These are phyloP conservation scores for Vitis vinifera DNA, from an alignment of 164 flowering plant species.

Conservation along the genomic window ASM3070453v1 NC_081809.1:6964501-6965000, in stretches of 20 bases:
- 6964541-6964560: background rate
- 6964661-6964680: background rate
- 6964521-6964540: conserved; percentile 5
- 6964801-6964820: background rate
- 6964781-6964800: conserved; percentile 20
- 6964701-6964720: conserved; percentile 16
- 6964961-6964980: too few relatives aligned
- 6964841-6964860: background rate
- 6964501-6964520: background rate
- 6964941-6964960: too few relatives aligned
- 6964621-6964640: conserved; percentile 13
- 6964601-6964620: conserved; percentile 18
- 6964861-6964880: too few relatives aligned
- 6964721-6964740: background rate
- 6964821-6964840: background rate
- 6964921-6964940: too few relatives aligned
- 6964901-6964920: background rate
- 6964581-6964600: conserved; percentile 5
- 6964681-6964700: background rate
- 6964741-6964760: background rate
- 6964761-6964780: conserved; percentile 15
- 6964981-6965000: too few relatives aligned
- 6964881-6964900: background rate
- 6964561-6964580: conserved; percentile 3
- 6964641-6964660: too few relatives aligned